A percentile compares a stretch with the other conserved stretches of the same genome.
phyloP scores from a whole-genome alignment of 1,139 yeast species.

The Sugiyamaella paludigena region DNA sequence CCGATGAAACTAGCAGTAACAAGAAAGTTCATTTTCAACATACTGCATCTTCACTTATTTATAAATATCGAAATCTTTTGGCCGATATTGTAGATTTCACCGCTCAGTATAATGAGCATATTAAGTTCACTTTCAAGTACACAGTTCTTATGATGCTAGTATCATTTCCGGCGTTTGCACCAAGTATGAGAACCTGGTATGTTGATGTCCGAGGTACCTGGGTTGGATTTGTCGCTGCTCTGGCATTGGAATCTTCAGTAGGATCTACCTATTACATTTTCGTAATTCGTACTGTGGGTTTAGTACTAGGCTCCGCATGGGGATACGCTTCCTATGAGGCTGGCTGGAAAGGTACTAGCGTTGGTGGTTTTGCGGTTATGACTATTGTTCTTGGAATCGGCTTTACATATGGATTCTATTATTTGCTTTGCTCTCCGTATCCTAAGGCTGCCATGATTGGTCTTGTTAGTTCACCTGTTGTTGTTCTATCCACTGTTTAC shows the following conservation, averaged over 20 bases:
- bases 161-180: conserved; percentile 50
- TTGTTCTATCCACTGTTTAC: conserved; percentile 44
- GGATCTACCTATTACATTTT: conserved; percentile 51
- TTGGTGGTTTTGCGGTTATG: conserved; percentile 45
- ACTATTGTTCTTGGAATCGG: conserved; percentile 45
- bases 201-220: conserved; percentile 47
- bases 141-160: conserved; percentile 46
- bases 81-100: conserved; percentile 17
- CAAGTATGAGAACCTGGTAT: conserved; percentile 47
- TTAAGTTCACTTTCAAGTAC: conserved; percentile 45
- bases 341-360: conserved; percentile 32
- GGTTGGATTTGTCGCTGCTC: conserved; percentile 52
- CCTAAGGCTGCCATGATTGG: conserved; percentile 52
- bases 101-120: conserved; percentile 11
- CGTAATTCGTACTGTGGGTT: conserved; percentile 47
- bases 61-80: not conserved
- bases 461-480: conserved; percentile 47
- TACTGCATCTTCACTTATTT: not conserved
- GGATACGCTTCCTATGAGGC: conserved; percentile 48
- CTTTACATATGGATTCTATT: conserved; percentile 47
- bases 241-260: conserved; percentile 49
- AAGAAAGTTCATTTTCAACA: too few relatives aligned
- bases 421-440: conserved; percentile 45
- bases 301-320: conserved; percentile 49
- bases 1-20: conserved; percentile 8